Evolutionary conservation across 176 grass and related monocot genomes (phyloP).

Genomic region (Eleusine indica): DNA sequence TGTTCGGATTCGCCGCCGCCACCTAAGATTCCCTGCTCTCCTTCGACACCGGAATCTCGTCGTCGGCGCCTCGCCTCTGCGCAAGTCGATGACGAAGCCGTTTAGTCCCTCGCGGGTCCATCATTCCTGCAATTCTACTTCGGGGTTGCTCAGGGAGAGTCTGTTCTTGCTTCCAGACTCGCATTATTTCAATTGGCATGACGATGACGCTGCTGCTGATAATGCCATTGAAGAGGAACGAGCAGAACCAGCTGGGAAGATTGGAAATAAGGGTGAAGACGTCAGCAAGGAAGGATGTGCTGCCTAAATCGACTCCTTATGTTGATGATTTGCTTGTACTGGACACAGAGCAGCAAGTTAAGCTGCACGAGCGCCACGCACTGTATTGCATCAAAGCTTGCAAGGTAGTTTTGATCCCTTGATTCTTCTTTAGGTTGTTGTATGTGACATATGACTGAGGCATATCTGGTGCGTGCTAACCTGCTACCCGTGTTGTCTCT

Average conservation of each 20-base stretch:
- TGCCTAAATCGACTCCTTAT: neutral
- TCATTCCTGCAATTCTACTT: neutral
- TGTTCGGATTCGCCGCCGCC: no score
- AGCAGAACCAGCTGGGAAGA: neutral
- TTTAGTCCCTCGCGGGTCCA: neutral
- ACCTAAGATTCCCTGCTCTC: no score
- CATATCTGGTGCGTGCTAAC: no score
- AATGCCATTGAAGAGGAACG: neutral
- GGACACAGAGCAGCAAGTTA: neutral
- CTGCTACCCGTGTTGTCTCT: neutral
- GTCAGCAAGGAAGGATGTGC: conserved; percentile 4
- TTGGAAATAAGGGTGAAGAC: neutral
- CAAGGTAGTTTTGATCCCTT: conserved; percentile 5
- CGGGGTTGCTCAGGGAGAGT: neutral
- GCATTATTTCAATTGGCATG: neutral
- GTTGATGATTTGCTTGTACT: no score
- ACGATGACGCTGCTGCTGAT: neutral
- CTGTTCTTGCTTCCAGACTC: neutral
- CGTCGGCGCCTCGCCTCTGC: no score
- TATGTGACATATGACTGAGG: no score
- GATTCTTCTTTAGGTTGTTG: neutral
- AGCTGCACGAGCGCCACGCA: neutral
- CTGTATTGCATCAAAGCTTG: conserved; percentile 27
- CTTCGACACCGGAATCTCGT: no score
- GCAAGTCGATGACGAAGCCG: neutral